Evolutionary conservation across 2,329 filamentous ascomycete species (phyloP), one percentile per base, ranked within the genome.

Genomic region (Ceratocystis destructans): DNA sequence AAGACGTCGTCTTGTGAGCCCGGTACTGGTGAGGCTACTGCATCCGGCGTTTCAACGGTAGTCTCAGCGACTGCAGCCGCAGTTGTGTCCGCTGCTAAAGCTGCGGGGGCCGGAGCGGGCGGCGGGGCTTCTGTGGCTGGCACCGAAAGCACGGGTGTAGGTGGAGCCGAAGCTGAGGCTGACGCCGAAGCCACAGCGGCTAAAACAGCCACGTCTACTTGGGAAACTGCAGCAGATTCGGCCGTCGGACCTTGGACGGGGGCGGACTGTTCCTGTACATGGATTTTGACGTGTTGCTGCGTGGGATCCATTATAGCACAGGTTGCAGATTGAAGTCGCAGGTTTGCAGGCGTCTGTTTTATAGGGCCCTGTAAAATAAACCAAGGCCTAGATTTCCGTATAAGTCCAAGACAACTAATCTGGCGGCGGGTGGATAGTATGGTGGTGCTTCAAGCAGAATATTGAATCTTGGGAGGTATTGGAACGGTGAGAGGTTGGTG

Each of bases 401-500:
- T 59, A 59, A 59, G 55, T 59, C 37, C 28, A 59, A 33, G 5
- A 20, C 31, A 59, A 20, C 33, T 25, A 28, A 15, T 25, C 25
- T 53, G 48, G 48, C 48, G 48, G 48, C 48, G 48, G 48, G 22
- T 53, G 22, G 48, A 53, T 53, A 53, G 48, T 28, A 10, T 41
- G 37, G 48, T 10, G 55, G 25, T 59, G 55, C 55, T 59, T 59
- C 28, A 12, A 59, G 55, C 55, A 59, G 55, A 59, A 33, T 59
- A 59, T 59, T 59, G 28, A 68, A 65, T 65, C 41, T 61, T 61
- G 66, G 66, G 59, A 50, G 64, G 41, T 48, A 65, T 65, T 65
- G 48, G 66, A 68, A 55, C 61, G 64, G 50, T 48, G 48, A 61
- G 64, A 63, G 64, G 66, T 68, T 68, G 66, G 66, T 41, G 61